Evolutionary conservation across 331 rosid genomes (phyloP).

Genomic region (Pyrus hybrid): DNA sequence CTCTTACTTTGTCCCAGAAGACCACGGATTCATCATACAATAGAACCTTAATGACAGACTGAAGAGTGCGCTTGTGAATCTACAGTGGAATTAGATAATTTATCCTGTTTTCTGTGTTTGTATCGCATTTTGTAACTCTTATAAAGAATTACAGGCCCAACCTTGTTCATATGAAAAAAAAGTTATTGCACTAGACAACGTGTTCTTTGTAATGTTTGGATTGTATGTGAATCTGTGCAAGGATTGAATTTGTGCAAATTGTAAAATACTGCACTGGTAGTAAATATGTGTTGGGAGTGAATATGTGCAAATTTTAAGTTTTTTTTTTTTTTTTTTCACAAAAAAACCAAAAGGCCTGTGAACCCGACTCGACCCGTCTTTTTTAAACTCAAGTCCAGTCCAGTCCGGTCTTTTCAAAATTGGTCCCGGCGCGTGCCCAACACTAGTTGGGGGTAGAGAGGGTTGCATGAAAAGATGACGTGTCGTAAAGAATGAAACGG

Average conservation of each 20-base stretch:
- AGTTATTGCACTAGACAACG: background rate
- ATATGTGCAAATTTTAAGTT: no score
- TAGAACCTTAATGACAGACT: background rate
- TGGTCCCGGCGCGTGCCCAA: no score
- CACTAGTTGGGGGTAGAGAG: no score
- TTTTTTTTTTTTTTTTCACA: no score
- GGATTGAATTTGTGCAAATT: no score
- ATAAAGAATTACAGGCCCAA: background rate
- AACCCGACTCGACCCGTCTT: no score
- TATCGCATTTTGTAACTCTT: background rate
- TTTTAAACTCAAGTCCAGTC: accelerated
- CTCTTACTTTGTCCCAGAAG: background rate
- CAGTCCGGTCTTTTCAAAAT: no score
- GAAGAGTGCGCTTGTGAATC: background rate
- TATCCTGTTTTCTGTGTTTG: background rate
- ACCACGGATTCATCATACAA: background rate
- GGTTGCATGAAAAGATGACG: background rate
- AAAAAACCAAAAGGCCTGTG: no score
- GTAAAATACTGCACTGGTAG: no score
- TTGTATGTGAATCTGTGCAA: no score
- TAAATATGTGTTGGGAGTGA: no score
- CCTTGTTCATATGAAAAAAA: background rate
- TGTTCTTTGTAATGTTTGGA: background rate
- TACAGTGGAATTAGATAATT: background rate
- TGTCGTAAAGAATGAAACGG: background rate